A percentile compares a stretch with the other conserved stretches of the same genome.
Evolutionary conservation across 169 alveolate genomes (phyloP).

Genomic region (Plasmodium inui): DNA sequence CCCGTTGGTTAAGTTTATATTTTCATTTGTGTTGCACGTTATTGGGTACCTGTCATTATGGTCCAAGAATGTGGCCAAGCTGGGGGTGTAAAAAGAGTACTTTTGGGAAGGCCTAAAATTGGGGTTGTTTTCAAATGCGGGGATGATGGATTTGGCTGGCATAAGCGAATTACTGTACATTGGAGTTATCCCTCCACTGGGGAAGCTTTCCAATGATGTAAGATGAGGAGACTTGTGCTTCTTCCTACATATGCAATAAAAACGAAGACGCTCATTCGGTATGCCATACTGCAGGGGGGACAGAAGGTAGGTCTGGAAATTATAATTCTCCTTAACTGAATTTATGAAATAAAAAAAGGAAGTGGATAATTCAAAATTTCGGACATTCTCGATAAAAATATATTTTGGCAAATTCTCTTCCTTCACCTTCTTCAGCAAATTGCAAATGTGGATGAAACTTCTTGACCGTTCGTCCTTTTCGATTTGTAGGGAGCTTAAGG

Average conservation of each 20-base stretch:
- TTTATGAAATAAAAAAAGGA: conserved; percentile 62
- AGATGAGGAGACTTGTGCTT: background rate
- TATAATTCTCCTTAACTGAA: conserved; percentile 49
- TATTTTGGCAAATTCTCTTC: conserved; percentile 42
- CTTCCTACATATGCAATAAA: conserved; percentile 63
- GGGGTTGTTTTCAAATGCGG: conserved; percentile 1
- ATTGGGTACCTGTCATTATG: conserved; percentile 20
- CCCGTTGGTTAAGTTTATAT: conserved; percentile 4
- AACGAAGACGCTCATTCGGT: conserved; percentile 73
- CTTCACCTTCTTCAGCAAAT: conserved; percentile 27
- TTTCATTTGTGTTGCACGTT: background rate
- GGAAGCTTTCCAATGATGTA: background rate
- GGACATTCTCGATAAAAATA: conserved; percentile 72
- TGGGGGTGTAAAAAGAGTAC: conserved; percentile 39
- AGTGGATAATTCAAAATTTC: conserved; percentile 52
- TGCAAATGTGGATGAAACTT: conserved; percentile 63
- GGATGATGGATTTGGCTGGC: conserved; percentile 18
- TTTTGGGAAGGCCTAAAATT: background rate
- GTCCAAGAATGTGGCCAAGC: conserved; percentile 43
- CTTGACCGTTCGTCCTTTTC: conserved; percentile 53
- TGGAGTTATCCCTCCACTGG: background rate
- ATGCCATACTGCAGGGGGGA: conserved; percentile 70
- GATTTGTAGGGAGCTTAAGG: background rate
- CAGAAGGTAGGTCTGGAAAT: conserved; percentile 52
- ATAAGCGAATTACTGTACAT: conserved; percentile 46